Evolutionary conservation across 2,329 filamentous ascomycete genomes (phyloP).

Genomic region (Aspergillus cejpii): DNA sequence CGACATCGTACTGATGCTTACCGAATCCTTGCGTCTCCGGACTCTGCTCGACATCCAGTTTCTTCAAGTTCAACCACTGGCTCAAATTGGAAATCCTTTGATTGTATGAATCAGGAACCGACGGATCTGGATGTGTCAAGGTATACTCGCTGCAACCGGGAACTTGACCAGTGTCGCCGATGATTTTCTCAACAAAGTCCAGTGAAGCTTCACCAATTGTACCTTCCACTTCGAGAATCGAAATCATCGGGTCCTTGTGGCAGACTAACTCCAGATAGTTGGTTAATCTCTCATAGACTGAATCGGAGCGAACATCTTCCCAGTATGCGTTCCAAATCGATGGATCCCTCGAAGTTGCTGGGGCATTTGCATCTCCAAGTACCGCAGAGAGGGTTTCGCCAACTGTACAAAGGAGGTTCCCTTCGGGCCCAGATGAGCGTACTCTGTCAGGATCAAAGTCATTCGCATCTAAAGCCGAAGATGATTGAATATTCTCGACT

Average conservation of each 20-base stretch:
- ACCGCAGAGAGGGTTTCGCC: slow-evolving; percentile 10
- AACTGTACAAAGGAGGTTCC: slow-evolving; percentile 7
- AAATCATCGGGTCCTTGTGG: slow-evolving; percentile 19
- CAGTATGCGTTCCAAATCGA: slow-evolving; percentile 5
- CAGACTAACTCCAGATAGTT: slow-evolving; percentile 16
- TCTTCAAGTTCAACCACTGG: slow-evolving; percentile 6
- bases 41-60: slow-evolving; percentile 8
- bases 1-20: slow-evolving; percentile 11
- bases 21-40: slow-evolving; percentile 4
- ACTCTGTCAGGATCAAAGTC: neutral
- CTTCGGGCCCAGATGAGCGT: slow-evolving; percentile 1
- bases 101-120: neutral
- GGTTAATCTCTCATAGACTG: slow-evolving; percentile 8
- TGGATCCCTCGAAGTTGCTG: neutral
- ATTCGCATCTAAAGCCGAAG: neutral
- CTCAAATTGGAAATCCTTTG: slow-evolving; percentile 8
- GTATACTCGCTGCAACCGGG: slow-evolving; percentile 15
- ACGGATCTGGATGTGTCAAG: slow-evolving; percentile 5
- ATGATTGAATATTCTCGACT: neutral
- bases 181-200: slow-evolving; percentile 7
- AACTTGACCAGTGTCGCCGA: neutral
- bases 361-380: slow-evolving; percentile 1
- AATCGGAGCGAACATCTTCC: neutral
- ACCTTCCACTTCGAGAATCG: slow-evolving; percentile 21
- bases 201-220: slow-evolving; percentile 11